Evolutionary conservation across 192 early-diverging fungal species (phyloP).

Genomic region (Coemansia sp.): DNA sequence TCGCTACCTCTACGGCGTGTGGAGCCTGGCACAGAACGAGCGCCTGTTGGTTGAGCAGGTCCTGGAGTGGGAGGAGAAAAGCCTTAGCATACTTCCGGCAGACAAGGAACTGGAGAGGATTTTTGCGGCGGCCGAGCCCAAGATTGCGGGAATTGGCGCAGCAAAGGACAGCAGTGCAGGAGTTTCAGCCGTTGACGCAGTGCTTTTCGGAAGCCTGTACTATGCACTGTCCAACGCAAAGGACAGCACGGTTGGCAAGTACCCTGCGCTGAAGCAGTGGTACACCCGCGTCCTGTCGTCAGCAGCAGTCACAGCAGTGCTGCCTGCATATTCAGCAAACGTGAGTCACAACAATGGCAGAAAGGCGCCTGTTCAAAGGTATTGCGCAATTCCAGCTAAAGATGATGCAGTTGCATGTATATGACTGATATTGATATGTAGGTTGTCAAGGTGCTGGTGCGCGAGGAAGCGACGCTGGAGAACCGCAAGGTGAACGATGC

Average conservation of each 20-base stretch:
- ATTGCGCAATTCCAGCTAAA: conserved; percentile 10
- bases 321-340: conserved; percentile 34
- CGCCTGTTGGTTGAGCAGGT: conserved; percentile 38
- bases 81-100: conserved; percentile 20
- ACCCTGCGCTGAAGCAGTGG: conserved; percentile 36
- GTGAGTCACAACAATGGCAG: conserved; percentile 39
- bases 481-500: conserved; percentile 47
- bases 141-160: conserved; percentile 8
- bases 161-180: conserved; percentile 3
- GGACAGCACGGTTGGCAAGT: conserved; percentile 13
- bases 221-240: conserved; percentile 33
- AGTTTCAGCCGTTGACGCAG: conserved; percentile 30
- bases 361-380: neutral
- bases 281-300: conserved; percentile 17
- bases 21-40: conserved; percentile 24
- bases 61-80: conserved; percentile 55
- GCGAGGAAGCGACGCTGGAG: conserved; percentile 39
- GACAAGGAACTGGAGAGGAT: conserved; percentile 29
- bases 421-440: conserved; percentile 15
- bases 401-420: neutral
- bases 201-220: conserved; percentile 45
- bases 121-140: conserved; percentile 21
- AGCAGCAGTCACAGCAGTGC: conserved; percentile 22
- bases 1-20: conserved; percentile 36
- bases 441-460: conserved; percentile 48